These are phyloP conservation scores for Lithohypha guttulata DNA, from an alignment of 2,329 filamentous ascomycete species.

Conservation along the genomic window DNA sequence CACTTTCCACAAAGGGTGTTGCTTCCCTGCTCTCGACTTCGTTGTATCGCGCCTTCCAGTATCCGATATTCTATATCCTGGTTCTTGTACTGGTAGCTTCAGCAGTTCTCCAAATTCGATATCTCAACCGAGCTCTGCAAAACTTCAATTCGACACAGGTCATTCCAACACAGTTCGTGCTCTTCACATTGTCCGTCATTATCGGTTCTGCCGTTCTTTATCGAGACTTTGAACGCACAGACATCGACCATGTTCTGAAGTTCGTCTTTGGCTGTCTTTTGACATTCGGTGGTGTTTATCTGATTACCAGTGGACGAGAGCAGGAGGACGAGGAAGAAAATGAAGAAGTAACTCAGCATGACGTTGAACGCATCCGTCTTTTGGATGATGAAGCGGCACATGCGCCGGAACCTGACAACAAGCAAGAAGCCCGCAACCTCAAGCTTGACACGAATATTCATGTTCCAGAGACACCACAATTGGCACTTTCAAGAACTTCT, in stretches of 20 bases:
- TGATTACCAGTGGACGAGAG: slow-evolving; percentile 78
- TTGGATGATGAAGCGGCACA: slow-evolving; percentile 26
- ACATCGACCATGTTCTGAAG: slow-evolving; percentile 60
- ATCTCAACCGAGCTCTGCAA: slow-evolving; percentile 81
- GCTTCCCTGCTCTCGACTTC: slow-evolving; percentile 90
- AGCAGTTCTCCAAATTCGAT: slow-evolving; percentile 93
- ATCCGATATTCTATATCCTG: slow-evolving; percentile 84
- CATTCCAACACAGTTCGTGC: slow-evolving; percentile 93
- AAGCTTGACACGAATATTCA: slow-evolving; percentile 3
- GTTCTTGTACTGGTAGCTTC: slow-evolving; percentile 67
- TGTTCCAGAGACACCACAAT: background rate
- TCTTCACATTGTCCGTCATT: slow-evolving; percentile 93
- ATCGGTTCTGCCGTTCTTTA: slow-evolving; percentile 88
- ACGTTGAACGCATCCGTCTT: slow-evolving; percentile 44
- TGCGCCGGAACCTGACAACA: slow-evolving; percentile 14
- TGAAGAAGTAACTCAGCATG: slow-evolving; percentile 53
- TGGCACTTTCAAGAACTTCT: slow-evolving; percentile 5
- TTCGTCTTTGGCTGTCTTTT: slow-evolving; percentile 84
- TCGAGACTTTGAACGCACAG: slow-evolving; percentile 83
- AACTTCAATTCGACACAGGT: slow-evolving; percentile 95
- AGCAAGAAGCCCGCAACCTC: slow-evolving; percentile 9
- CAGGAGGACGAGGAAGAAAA: slow-evolving; percentile 45
- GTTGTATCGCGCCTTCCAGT: slow-evolving; percentile 77
- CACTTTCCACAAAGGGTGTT: slow-evolving; percentile 88
- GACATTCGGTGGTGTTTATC: slow-evolving; percentile 93